Percentiles rank a stretch among this genome's conserved stretches.
phyloP scores from a whole-genome alignment of 768 basidiomycete species.

The Coprinellus aureogranulatus region DNA sequence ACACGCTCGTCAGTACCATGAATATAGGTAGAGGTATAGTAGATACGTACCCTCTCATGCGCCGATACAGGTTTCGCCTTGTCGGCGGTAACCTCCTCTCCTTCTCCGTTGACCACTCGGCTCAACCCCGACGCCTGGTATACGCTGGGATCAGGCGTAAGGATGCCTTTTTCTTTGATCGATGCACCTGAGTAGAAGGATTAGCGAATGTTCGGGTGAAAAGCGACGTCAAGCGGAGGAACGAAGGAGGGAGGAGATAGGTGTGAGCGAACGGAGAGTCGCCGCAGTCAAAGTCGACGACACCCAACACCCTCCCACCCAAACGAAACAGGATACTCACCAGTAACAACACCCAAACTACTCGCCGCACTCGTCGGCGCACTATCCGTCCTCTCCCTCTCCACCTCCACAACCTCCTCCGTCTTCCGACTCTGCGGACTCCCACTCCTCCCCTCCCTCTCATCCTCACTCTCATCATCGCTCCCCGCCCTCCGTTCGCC shows the following conservation, averaged over 20 bases:
- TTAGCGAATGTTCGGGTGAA: too few relatives aligned
- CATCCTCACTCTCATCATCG: constrained; percentile 17
- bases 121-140: constrained; percentile 15
- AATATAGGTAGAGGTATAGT: constrained; percentile 4
- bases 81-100: neutral
- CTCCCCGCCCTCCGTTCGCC: constrained; percentile 20
- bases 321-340: neutral
- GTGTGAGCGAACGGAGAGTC: too few relatives aligned
- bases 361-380: constrained; percentile 1
- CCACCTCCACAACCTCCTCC: constrained; percentile 21
- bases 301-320: neutral
- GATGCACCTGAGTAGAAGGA: too few relatives aligned
- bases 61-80: neutral
- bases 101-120: constrained; percentile 4
- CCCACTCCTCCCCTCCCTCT: constrained; percentile 10
- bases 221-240: neutral
- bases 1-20: neutral
- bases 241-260: too few relatives aligned
- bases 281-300: too few relatives aligned
- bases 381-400: constrained; percentile 12
- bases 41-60: constrained; percentile 12
- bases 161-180: constrained; percentile 10
- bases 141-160: constrained; percentile 28
- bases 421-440: constrained; percentile 20
- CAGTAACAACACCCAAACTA: neutral